phyloP scores from a whole-genome alignment of 148 eudicot genomes.

The Mesembryanthemum crystallinum region DNA sequence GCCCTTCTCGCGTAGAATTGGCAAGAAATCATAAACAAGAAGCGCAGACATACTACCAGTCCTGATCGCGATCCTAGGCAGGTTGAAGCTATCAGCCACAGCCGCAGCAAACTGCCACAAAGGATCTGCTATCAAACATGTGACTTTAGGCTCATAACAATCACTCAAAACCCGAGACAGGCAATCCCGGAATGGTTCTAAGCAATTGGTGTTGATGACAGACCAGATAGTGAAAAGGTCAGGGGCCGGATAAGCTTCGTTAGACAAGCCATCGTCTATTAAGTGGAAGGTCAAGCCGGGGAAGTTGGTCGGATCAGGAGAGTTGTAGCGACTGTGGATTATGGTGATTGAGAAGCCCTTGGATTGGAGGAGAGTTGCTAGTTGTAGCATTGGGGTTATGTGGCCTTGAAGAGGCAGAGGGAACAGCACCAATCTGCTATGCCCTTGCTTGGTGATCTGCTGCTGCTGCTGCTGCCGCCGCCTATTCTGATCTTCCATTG shows the following conservation, averaged over 20 bases:
- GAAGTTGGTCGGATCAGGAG: slow-evolving; percentile 34
- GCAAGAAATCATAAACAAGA: slow-evolving; percentile 22
- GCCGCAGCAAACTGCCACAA: slow-evolving; percentile 24
- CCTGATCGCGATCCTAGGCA: slow-evolving; percentile 36
- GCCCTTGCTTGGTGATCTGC: no score
- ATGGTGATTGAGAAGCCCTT: slow-evolving; percentile 43
- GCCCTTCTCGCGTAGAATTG: slow-evolving; percentile 25
- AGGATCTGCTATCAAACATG: slow-evolving; percentile 41
- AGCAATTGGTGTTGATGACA: slow-evolving; percentile 24
- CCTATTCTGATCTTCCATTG: background rate
- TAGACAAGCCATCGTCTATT: slow-evolving; percentile 28
- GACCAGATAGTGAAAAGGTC: slow-evolving; percentile 5
- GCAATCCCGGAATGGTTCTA: slow-evolving; percentile 31
- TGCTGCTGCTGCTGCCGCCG: background rate
- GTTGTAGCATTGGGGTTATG: slow-evolving; percentile 45
- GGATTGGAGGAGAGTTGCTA: slow-evolving; percentile 38
- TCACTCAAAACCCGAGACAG: slow-evolving; percentile 23
- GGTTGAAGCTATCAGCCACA: slow-evolving; percentile 23
- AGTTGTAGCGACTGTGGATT: slow-evolving; percentile 32
- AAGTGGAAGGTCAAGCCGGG: slow-evolving; percentile 26
- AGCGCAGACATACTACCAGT: slow-evolving; percentile 29
- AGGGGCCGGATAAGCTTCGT: background rate
- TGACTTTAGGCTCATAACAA: background rate
- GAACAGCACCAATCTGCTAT: slow-evolving; percentile 24
- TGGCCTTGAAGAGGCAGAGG: slow-evolving; percentile 52